Evolutionary conservation across 2,329 filamentous ascomycete genomes (phyloP), one percentile per base, ranked within the genome.

Genomic region (Dactylella cylindrospora): DNA sequence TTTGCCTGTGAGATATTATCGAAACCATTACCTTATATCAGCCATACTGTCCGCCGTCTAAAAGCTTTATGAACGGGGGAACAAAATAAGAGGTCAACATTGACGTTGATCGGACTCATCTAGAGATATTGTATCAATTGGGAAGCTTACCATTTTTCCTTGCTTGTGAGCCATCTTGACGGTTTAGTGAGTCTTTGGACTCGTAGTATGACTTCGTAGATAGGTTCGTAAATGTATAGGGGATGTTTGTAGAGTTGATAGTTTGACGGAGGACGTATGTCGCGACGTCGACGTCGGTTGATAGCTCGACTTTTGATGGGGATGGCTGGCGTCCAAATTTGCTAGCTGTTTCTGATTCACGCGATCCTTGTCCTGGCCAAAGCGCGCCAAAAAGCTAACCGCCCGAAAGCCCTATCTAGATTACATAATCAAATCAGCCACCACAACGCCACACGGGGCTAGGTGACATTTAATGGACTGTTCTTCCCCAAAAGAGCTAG

Each of bases 91-190:
- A 36, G 51, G 57, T 62, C 57, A 62, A 62, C 57, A 62, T 62
- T 49, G 57, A 62, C 57, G 57, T 62, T 62, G 57, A 62, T 62
- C n/a, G n/a, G n/a, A n/a, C n/a, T 54, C 13, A 20, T 50, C 9
- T 38, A 22, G 26, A 12, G 4, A 12, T 49, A 13, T 33, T 8
- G 23, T 7, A 26, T 44, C 22, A n/a, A 26, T 65, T 65, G 66
- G 67, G 51, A 59, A 62, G 84, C 88, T 81, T 79, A 97, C 93
- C 93, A 98, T 97, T 82, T 98, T 97, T 77, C 93, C 93, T 77
- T 96, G 90, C 77, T 95, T 95, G 82, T 95, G 91, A 73, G 84
- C 82, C 84, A 84, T 85, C 69, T 74, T 84, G 72, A 71, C 70
- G 66, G 69, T 67, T 69, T 72, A 68, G 71, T 73, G 76, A 74